Evolutionary conservation across 2,329 filamentous ascomycete genomes (phyloP).

Genomic region (Aspergillus tubingensis): DNA sequence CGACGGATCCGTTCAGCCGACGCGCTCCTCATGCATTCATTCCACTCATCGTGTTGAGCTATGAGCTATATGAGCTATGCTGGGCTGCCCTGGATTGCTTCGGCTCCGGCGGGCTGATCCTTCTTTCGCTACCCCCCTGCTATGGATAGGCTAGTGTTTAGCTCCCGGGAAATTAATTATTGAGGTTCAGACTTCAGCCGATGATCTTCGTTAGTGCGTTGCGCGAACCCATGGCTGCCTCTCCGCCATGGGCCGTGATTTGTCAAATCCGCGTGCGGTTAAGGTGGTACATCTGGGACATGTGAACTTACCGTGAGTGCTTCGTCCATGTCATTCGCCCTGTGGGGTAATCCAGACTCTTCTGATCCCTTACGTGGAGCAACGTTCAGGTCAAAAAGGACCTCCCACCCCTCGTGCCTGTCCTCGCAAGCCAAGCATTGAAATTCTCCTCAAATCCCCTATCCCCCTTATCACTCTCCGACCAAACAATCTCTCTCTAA

Average conservation of each 20-base stretch:
- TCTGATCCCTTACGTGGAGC: not conserved
- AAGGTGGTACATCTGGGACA: not conserved
- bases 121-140: not conserved
- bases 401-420: not conserved
- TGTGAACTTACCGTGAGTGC: not conserved
- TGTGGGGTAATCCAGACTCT: not conserved
- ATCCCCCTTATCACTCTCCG: not conserved
- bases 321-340: not conserved
- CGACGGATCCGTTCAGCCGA: conserved; percentile 1
- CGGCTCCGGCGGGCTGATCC: not conserved
- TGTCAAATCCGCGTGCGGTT: not conserved
- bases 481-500: not conserved
- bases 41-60: not conserved
- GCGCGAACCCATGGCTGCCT: not conserved
- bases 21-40: not conserved
- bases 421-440: not conserved
- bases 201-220: not conserved
- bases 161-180: not conserved
- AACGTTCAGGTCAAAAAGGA: not conserved
- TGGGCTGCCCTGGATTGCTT: not conserved
- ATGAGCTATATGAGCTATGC: not conserved
- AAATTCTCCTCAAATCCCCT: too few species aligned
- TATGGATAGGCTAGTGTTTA: not conserved
- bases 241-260: not conserved
- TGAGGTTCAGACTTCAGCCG: not conserved